phyloP scores from a whole-genome alignment of 345 rosid species.

The Raphanus sativus region DNA sequence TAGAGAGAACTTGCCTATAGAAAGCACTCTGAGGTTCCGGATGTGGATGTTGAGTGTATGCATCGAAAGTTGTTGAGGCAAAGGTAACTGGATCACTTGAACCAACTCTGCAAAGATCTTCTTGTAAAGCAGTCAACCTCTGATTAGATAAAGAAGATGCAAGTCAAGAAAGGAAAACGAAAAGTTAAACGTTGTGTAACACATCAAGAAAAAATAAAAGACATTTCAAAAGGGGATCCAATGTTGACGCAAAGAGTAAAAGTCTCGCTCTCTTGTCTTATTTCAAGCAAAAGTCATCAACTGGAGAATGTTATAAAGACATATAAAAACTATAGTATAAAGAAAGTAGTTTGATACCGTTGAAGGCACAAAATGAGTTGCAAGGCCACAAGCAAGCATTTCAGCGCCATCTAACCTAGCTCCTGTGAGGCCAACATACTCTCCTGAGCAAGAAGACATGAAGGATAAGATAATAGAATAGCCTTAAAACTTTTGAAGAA shows the following conservation, averaged over 20 bases:
- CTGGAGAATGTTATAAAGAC: neutral
- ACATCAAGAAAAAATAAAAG: neutral
- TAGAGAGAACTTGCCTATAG: conserved; percentile 47
- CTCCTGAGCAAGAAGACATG: conserved; percentile 48
- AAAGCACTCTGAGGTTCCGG: conserved; percentile 62
- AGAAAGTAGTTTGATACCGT: conserved; percentile 39
- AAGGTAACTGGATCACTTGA: conserved; percentile 47
- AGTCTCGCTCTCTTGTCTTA: too few relatives aligned
- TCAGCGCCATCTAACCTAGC: conserved; percentile 80
- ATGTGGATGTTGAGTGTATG: conserved; percentile 49
- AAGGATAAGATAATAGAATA: neutral
- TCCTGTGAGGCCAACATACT: conserved; percentile 76
- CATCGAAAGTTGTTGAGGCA: conserved; percentile 56
- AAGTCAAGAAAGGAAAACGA: neutral
- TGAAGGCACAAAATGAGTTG: conserved; percentile 79
- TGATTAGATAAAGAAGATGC: conserved; percentile 9
- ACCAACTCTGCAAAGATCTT: conserved; percentile 43
- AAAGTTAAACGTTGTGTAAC: too few relatives aligned
- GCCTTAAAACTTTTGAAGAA: neutral
- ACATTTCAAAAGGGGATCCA: neutral
- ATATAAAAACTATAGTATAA: neutral
- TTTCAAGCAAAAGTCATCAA: neutral
- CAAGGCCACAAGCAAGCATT: conserved; percentile 89
- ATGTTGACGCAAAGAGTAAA: too few relatives aligned
- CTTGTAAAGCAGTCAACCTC: conserved; percentile 62